These are phyloP conservation scores for Debaryomyces robertsiae DNA, from an alignment of 1,139 yeast genomes.

Conservation along the genomic window DNA sequence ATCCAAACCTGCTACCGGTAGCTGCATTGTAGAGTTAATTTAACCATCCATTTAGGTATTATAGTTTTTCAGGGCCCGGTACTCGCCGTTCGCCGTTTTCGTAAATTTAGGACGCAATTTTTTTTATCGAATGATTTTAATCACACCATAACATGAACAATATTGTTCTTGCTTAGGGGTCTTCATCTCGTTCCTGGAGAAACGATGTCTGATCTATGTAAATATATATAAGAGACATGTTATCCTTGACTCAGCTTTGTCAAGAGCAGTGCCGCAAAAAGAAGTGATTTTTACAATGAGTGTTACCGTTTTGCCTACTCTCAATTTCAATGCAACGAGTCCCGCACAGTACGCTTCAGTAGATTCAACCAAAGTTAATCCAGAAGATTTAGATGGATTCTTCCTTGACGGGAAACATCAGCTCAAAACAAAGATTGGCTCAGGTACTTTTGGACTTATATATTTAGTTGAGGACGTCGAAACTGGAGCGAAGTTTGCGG, in stretches of 20 bases:
- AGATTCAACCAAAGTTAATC: slow-evolving; percentile 7
- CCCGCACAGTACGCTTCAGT: slow-evolving; percentile 12
- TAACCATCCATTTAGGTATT: background rate
- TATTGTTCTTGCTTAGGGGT: too few relatives aligned
- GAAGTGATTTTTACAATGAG: slow-evolving; percentile 15
- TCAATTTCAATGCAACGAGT: slow-evolving; percentile 14
- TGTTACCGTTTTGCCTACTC: slow-evolving; percentile 20
- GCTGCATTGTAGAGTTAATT: slow-evolving; percentile 39
- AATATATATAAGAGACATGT: too few relatives aligned
- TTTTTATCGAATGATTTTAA: background rate
- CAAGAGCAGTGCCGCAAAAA: too few relatives aligned
- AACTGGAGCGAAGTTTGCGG: slow-evolving; percentile 60
- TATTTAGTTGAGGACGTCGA: slow-evolving; percentile 63
- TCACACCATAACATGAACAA: background rate
- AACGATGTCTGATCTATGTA: too few relatives aligned
- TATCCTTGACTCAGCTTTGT: too few relatives aligned
- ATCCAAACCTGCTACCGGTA: slow-evolving; percentile 62
- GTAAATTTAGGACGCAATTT: slow-evolving; percentile 3
- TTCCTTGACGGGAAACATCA: slow-evolving; percentile 22
- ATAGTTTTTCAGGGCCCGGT: background rate
- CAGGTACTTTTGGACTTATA: slow-evolving; percentile 88
- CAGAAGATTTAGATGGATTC: slow-evolving; percentile 24
- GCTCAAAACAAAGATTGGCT: slow-evolving; percentile 66
- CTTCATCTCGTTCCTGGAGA: too few relatives aligned
- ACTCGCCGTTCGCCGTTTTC: slow-evolving; percentile 2